Percentiles rank a stretch among this genome's conserved stretches.
Evolutionary conservation across 345 rosid species (phyloP).

Genomic region (Linum usitatissimum): DNA sequence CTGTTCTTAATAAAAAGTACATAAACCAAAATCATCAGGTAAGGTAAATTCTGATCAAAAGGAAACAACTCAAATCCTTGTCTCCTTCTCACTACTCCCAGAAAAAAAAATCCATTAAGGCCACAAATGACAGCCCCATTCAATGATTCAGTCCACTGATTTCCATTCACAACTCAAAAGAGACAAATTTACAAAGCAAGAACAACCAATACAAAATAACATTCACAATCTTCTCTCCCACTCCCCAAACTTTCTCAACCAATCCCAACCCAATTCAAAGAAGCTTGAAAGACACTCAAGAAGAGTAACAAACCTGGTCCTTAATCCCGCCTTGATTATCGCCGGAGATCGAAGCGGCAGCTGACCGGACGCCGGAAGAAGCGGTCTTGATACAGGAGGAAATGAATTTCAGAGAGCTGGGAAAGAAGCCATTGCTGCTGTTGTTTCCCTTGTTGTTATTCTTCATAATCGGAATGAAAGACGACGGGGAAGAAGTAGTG

Average conservation of each 20-base stretch:
- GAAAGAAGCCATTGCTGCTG: constrained; percentile 46
- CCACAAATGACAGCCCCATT: too few relatives aligned
- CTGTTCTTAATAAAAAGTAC: too few relatives aligned
- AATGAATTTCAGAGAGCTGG: constrained; percentile 71
- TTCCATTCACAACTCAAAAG: too few relatives aligned
- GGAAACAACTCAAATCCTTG: too few relatives aligned
- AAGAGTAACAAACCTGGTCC: constrained; percentile 53
- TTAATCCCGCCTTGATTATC: constrained; percentile 38
- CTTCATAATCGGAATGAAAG: constrained; percentile 47
- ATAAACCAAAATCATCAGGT: too few relatives aligned
- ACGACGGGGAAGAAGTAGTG: constrained; percentile 9
- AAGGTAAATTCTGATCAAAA: too few relatives aligned
- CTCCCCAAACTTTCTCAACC: background rate
- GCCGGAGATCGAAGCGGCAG: constrained; percentile 76
- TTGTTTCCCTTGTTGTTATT: constrained; percentile 23
- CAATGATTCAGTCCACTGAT: too few relatives aligned
- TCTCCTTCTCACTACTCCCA: too few relatives aligned
- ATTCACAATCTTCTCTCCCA: background rate
- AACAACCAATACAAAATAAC: too few relatives aligned
- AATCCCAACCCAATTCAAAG: background rate
- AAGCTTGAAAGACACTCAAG: background rate
- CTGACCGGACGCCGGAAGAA: constrained; percentile 88
- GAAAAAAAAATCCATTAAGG: too few relatives aligned
- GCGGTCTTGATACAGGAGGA: constrained; percentile 84
- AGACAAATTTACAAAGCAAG: background rate